Conservation (phyloP, 2,329 filamentous ascomycete genomes). For the Cladobotryum mycophilum region DNA sequence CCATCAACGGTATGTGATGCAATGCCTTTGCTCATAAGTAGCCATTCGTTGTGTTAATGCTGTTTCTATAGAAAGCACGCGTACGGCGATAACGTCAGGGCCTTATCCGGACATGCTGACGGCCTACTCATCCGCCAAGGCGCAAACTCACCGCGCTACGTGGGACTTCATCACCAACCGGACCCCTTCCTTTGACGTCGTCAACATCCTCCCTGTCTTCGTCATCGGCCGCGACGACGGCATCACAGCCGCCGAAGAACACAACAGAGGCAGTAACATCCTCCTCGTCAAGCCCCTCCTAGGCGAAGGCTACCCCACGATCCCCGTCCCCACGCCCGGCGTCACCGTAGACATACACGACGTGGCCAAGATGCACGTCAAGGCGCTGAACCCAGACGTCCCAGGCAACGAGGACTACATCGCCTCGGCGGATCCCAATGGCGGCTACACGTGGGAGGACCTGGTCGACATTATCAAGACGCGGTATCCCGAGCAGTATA, state of each 20-base stretch:
- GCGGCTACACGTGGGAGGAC: not conserved
- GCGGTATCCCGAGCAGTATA: conserved; percentile 9
- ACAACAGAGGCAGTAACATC: conserved; percentile 27
- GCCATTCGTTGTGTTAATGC: no score
- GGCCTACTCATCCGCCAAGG: conserved; percentile 33
- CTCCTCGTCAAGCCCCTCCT: conserved; percentile 28
- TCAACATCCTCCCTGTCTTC: conserved; percentile 31
- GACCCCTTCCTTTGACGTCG: conserved; percentile 29
- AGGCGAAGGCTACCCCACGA: conserved; percentile 19
- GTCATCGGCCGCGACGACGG: conserved; percentile 32
- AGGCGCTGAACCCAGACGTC: conserved; percentile 3
- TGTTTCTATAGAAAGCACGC: not conserved
- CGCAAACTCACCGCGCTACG: conserved; percentile 25
- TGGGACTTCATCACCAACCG: conserved; percentile 27
- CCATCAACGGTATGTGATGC: conserved; percentile 6
- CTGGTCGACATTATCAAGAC: conserved; percentile 8
- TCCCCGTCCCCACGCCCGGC: conserved; percentile 17
- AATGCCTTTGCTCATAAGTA: not conserved
- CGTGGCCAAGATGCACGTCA: conserved; percentile 12
- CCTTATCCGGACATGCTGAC: conserved; percentile 24
- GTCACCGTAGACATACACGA: conserved; percentile 14
- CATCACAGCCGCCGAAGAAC: conserved; percentile 7
- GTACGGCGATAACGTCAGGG: conserved; percentile 8
- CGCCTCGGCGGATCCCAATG: not conserved
- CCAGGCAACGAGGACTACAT: conserved; percentile 9